Evolutionary conservation across 129 eudicot genomes (phyloP).

Genomic region (Centrapalus pauciflorus): DNA sequence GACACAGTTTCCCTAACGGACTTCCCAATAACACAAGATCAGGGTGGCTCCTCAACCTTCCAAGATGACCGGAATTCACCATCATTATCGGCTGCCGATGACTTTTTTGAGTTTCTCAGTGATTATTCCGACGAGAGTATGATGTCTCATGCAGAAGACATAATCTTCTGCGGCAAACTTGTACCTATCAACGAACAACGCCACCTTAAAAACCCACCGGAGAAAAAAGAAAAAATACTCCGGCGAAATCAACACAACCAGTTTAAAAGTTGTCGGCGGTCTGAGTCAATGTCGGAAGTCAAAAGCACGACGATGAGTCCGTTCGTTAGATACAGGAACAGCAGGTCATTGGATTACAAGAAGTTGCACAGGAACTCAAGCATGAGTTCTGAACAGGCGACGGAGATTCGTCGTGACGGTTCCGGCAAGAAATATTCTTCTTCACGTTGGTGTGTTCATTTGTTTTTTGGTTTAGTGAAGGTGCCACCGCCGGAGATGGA

Average conservation of each 20-base stretch:
- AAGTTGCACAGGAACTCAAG: constrained; percentile 40
- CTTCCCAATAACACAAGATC: constrained; percentile 35
- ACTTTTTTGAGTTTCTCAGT: constrained; percentile 53
- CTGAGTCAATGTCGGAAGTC: constrained; percentile 39
- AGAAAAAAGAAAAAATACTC: neutral
- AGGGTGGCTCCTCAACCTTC: neutral
- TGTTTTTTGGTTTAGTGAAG: constrained; percentile 52
- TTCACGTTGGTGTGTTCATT: constrained; percentile 37
- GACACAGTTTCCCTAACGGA: constrained; percentile 56
- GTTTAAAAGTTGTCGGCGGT: constrained; percentile 29
- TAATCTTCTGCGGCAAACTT: constrained; percentile 62
- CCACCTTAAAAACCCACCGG: neutral
- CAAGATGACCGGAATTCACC: constrained; percentile 17
- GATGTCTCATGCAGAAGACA: constrained; percentile 79
- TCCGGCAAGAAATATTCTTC: constrained; percentile 40
- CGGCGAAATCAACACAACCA: neutral
- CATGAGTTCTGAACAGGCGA: constrained; percentile 24
- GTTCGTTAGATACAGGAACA: constrained; percentile 35
- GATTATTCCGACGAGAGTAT: neutral
- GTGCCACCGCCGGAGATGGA: constrained; percentile 68
- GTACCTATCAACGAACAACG: constrained; percentile 40
- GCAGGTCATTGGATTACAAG: constrained; percentile 43
- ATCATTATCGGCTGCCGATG: constrained; percentile 23
- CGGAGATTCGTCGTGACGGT: constrained; percentile 25
- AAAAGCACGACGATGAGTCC: neutral